A percentile compares a stretch with the other conserved stretches of the same genome.
Evolutionary conservation across 495 filamentous ascomycete species (phyloP).

Genomic region (Penicillium verhagenii): DNA sequence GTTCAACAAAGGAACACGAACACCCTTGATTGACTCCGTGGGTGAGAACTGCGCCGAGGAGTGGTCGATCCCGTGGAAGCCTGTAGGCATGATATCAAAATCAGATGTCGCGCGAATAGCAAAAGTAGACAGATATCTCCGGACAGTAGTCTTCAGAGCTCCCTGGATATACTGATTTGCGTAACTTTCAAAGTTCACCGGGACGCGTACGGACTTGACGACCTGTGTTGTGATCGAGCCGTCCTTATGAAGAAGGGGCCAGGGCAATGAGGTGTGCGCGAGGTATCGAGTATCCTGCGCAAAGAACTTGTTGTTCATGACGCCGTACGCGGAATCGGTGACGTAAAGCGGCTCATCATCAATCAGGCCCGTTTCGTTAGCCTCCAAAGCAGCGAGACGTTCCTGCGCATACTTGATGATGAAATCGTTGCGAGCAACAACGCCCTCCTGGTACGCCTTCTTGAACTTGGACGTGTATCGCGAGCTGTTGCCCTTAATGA

Average conservation of each 20-base stretch:
- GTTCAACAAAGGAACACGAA: constrained; percentile 5
- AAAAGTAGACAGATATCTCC: constrained; percentile 5
- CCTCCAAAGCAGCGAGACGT: background rate
- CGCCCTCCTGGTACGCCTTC: constrained; percentile 1
- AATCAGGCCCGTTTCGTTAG: background rate
- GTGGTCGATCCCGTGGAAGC: constrained; percentile 4
- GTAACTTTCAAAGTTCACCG: background rate
- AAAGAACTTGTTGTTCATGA: constrained; percentile 14
- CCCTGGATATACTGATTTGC: background rate
- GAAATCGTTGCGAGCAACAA: constrained; percentile 5
- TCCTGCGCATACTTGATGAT: constrained; percentile 7
- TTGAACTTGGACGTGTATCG: constrained; percentile 11
- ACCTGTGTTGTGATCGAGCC: background rate
- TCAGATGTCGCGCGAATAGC: constrained; percentile 3
- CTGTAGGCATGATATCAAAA: background rate
- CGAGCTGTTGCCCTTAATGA: background rate
- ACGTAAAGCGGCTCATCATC: constrained; percentile 10
- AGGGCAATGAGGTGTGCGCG: constrained; percentile 7
- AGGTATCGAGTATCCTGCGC: constrained; percentile 11
- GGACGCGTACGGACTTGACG: constrained; percentile 1
- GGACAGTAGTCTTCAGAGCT: constrained; percentile 11
- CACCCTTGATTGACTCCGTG: background rate
- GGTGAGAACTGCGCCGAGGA: constrained; percentile 6
- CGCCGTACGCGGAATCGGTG: constrained; percentile 1
- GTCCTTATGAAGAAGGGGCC: constrained; percentile 10